Base-by-base conservation (phyloP, 2,329 filamentous ascomycete genomes). In the Colletotrichum gigasporum region DNA sequence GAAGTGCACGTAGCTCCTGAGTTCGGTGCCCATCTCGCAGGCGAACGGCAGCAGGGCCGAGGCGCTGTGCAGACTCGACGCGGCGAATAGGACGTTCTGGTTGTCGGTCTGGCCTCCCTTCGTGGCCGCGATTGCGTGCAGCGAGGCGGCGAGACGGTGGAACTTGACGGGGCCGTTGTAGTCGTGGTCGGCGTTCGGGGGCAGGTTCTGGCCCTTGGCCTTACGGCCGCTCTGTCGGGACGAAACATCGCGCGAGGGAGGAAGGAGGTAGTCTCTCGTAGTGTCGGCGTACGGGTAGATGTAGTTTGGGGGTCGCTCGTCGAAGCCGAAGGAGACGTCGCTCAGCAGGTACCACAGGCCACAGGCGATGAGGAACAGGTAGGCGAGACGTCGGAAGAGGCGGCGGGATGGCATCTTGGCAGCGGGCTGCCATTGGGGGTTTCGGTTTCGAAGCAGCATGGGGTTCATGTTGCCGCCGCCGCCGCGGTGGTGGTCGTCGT, bases 1-100 rank as follows among this genome's bases (percentile, higher is more conserved):
- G 73, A 97, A 90, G 74, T 98, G 95, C 8, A 97, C 93, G 67
- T 88, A 85, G 71, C 88, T 97, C 63, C 85, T 82, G 59, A 86
- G 83, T 75, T 89, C 85, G 20, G 76, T 76, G 6, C 89, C 90
- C 94, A 97, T 97, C 70, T 92, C 87, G 76, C 96, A 98, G 5
- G 94, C 93, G 73, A 97, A 82, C 0, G 94, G 93, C 30, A 97
- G 80, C 55, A 97, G 75, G 30, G 86, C 85, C 0, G 92, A 85
- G 14, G 89, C 87, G 72, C 92, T 96, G 74, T 86, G 86, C 52
- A 96, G 78, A 65, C 85, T 94, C 0, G 92, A 90, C 3, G 91
- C 89, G 4, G 90, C 90, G 73, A 97, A 97, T 3, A 97, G 76
- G 14, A 97, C 85, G 71, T 94, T 94, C 52, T 85, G 85, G 71